Evolutionary conservation across 257 asterid species (phyloP).

Genomic region (Gentiana straminea): DNA sequence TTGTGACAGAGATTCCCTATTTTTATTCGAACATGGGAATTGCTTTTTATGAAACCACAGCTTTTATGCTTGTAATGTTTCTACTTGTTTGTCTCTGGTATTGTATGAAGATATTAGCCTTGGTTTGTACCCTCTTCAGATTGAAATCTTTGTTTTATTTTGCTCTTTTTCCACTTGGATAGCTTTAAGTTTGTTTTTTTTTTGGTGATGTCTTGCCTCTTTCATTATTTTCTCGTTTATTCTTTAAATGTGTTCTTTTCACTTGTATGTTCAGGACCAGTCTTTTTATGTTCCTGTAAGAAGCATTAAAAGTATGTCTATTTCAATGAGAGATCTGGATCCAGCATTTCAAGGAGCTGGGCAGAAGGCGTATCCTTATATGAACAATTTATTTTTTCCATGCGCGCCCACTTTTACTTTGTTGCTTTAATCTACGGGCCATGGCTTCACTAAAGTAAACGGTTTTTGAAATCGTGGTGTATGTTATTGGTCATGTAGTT

Average conservation of each 20-base stretch:
- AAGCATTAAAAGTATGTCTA: constrained; percentile 50
- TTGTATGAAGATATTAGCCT: background rate
- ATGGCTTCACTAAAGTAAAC: background rate
- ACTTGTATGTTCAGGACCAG: constrained; percentile 23
- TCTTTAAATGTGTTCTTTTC: background rate
- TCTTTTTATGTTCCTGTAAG: constrained; percentile 8
- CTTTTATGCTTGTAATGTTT: background rate
- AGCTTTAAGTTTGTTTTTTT: background rate
- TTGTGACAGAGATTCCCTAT: too few relatives aligned
- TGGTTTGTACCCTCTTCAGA: background rate
- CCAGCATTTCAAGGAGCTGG: constrained; percentile 72
- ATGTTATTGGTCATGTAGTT: background rate
- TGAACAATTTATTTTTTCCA: background rate
- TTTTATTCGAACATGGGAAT: too few relatives aligned
- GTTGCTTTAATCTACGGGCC: too few relatives aligned
- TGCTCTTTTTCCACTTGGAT: background rate
- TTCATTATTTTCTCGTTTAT: background rate
- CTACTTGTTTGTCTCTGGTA: background rate
- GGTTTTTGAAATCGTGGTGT: background rate
- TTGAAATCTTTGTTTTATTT: background rate
- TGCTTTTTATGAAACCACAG: background rate
- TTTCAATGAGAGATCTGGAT: constrained; percentile 83
- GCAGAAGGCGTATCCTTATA: constrained; percentile 61
- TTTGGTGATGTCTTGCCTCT: background rate
- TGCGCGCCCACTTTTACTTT: too few relatives aligned